Percentiles rank a stretch among this genome's conserved stretches.
These are phyloP conservation scores for Beauveria bassiana DNA, from an alignment of 2,329 filamentous ascomycete species.

Conservation along the genomic window DNA sequence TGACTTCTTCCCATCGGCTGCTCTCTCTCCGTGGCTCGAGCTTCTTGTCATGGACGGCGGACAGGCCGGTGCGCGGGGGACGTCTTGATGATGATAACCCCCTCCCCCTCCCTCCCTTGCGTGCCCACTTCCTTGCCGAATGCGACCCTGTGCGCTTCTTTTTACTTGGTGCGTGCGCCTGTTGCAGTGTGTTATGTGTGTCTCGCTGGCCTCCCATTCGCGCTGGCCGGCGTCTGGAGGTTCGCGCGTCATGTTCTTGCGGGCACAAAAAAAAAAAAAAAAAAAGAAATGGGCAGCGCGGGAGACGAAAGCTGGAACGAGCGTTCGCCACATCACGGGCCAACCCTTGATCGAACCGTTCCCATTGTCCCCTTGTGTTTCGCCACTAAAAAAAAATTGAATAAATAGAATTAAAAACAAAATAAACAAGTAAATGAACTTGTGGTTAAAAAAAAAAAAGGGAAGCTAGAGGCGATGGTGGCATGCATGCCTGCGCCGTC, in stretches of 20 bases:
- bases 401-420: background rate
- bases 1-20: background rate
- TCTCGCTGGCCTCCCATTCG: constrained; percentile 1
- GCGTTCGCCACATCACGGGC: constrained; percentile 1
- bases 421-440: too few species aligned
- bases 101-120: background rate
- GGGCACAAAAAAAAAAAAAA: background rate
- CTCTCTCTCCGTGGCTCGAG: background rate
- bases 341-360: constrained; percentile 5
- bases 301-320: background rate
- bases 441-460: background rate
- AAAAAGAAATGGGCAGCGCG: background rate
- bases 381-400: background rate
- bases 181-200: background rate
- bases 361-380: background rate
- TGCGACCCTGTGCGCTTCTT: constrained; percentile 1
- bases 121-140: background rate
- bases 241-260: background rate
- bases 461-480: background rate
- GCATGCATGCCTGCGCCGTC: background rate
- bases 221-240: constrained; percentile 3
- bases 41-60: background rate
- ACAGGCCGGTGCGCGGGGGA: constrained; percentile 5
- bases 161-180: background rate
- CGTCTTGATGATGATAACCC: background rate